Evolutionary conservation across 768 basidiomycete species (phyloP).

Genomic region (Inosperma sp.): DNA sequence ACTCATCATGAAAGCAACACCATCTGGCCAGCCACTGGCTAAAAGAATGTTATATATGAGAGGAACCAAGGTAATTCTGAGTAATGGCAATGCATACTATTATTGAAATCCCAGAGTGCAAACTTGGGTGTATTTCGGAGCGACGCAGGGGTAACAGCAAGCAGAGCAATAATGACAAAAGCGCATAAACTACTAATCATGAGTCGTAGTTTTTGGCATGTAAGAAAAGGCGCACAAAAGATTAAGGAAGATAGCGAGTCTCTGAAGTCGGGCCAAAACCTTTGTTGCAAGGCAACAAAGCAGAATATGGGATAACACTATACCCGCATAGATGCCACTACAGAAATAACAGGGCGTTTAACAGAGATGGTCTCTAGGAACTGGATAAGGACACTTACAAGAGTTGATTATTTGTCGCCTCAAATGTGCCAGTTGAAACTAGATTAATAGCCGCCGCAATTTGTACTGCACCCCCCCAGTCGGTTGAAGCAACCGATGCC

Average conservation of each 20-base stretch:
- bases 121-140: constrained; percentile 57
- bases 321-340: constrained; percentile 61
- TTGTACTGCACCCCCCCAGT: constrained; percentile 63
- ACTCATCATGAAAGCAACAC: constrained; percentile 49
- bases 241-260: constrained; percentile 64
- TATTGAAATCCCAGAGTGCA: constrained; percentile 59
- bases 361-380: background rate
- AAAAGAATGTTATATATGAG: background rate
- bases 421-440: constrained; percentile 39
- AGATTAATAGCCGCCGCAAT: constrained; percentile 64
- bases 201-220: background rate
- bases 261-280: constrained; percentile 65
- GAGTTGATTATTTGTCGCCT: constrained; percentile 39
- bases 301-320: constrained; percentile 58
- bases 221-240: constrained; percentile 41
- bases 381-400: constrained; percentile 34
- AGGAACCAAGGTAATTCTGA: background rate
- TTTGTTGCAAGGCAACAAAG: constrained; percentile 65
- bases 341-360: background rate
- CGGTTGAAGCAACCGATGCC: constrained; percentile 50
- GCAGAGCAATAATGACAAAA: constrained; percentile 65
- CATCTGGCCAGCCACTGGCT: constrained; percentile 57
- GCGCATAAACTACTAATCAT: constrained; percentile 45
- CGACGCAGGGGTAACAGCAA: constrained; percentile 54
- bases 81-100: constrained; percentile 36